Evolutionary conservation across 1,139 yeast genomes (phyloP), one percentile per base, ranked within the genome.

Genomic region (Zhuliangozyma blackwelliae): DNA sequence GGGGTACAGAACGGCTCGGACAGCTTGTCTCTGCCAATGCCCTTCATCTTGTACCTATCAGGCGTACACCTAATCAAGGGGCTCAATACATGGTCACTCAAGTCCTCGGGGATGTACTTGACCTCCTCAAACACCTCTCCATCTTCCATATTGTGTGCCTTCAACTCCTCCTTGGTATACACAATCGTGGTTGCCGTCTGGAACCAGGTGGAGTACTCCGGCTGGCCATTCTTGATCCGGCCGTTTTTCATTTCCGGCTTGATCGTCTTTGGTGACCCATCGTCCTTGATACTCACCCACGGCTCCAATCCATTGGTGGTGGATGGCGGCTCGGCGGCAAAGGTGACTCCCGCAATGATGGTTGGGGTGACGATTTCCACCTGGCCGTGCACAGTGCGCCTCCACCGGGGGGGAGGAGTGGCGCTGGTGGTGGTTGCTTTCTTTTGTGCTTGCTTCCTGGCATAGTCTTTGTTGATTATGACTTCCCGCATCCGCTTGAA

Each of bases 41-140:
- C 92, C 56, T 79, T 84, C 48, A 72, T 74, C 51, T 68, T 70
- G 55, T 84, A 88, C 33, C 72, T 59, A 37, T 82, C 83, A 1
- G 96, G 96, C 3, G 90, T 84, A 61, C 96, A 88, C 59, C 96
- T 72, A 50, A 86, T 75, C 38, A 88, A 59, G 0, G 96, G 96
- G 51, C 81, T 84, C 53, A 88, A 68, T 19, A 72, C 62, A 31
- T 77, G 81, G 51, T 85, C 82, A 1, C 85, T 75, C 12, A 72
- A 68, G 56, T 85, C 94, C 55, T 86, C 95, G 4, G 77, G 80
- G 16, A 74, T 54, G 51, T 59, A 70, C 31, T 61, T 51, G 31
- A 75, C 79, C 45, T 85, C 87, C 38, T 67, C 72, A 49, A 72
- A 74, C 1, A 61, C 53, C 28, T 79, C 82, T 45, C 66, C 80